Conservation (phyloP, 768 basidiomycete species). For the Tricholoma matsutake region DNA sequence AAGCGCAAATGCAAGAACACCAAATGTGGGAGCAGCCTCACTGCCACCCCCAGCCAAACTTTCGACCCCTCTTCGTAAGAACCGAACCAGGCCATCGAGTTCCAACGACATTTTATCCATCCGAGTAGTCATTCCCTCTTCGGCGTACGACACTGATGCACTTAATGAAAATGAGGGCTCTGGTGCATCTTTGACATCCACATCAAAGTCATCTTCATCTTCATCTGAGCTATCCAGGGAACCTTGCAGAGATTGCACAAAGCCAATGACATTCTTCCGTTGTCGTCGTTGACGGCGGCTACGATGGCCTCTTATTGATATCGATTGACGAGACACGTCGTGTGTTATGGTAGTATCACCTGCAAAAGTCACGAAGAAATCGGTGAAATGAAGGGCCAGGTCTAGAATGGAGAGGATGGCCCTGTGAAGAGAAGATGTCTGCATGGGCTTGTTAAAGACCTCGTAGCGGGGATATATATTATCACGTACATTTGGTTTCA, state of each 20-base stretch:
- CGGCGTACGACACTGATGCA: slow-evolving; percentile 33
- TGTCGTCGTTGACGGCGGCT: slow-evolving; percentile 57
- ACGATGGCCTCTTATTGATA: slow-evolving; percentile 55
- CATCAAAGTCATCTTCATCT: slow-evolving; percentile 39
- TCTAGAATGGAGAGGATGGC: slow-evolving; percentile 70
- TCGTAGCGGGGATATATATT: background rate
- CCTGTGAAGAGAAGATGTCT: slow-evolving; percentile 65
- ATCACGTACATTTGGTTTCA: slow-evolving; percentile 52
- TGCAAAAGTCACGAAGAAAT: slow-evolving; percentile 56
- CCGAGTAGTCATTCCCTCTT: slow-evolving; percentile 45
- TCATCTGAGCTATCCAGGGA: slow-evolving; percentile 37
- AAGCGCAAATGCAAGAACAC: slow-evolving; percentile 68
- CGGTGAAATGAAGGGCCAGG: slow-evolving; percentile 68
- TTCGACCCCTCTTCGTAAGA: slow-evolving; percentile 67
- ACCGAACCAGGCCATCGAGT: slow-evolving; percentile 68
- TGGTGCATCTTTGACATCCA: slow-evolving; percentile 20
- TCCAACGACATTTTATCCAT: slow-evolving; percentile 67
- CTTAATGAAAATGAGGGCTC: slow-evolving; percentile 42
- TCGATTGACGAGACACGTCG: slow-evolving; percentile 51
- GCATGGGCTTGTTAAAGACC: slow-evolving; percentile 1
- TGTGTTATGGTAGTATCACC: slow-evolving; percentile 59
- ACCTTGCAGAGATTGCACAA: slow-evolving; percentile 40
- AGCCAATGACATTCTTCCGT: slow-evolving; percentile 58
- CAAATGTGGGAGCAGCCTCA: slow-evolving; percentile 62
- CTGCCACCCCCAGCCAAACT: slow-evolving; percentile 59